phyloP scores from a whole-genome alignment of 495 filamentous ascomycete species.

The Aspergillus homomorphus region DNA sequence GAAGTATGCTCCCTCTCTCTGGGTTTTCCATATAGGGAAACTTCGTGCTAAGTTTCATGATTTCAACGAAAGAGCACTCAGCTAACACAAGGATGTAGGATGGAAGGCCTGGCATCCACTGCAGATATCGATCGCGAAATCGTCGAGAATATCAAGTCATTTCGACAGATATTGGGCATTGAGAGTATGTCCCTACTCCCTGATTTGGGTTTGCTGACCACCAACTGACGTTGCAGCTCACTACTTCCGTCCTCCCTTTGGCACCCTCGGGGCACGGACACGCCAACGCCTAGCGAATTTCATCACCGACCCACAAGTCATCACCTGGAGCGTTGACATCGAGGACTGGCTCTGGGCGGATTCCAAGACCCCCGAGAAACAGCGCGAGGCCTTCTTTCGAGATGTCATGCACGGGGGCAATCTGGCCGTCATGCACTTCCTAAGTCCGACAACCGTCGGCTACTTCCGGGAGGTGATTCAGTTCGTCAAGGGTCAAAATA shows the following conservation, averaged over 20 bases:
- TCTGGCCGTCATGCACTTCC: conserved; percentile 74
- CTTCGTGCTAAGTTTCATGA: background rate
- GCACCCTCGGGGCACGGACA: conserved; percentile 69
- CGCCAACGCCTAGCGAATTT: conserved; percentile 58
- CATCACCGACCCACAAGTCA: conserved; percentile 54
- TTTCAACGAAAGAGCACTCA: background rate
- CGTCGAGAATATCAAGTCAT: conserved; percentile 56
- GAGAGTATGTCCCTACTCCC: conserved; percentile 26
- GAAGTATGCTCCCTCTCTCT: conserved; percentile 34
- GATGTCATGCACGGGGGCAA: conserved; percentile 66
- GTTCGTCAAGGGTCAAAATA: conserved; percentile 62
- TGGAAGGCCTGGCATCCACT: conserved; percentile 60
- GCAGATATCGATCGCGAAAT: conserved; percentile 70
- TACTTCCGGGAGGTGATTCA: conserved; percentile 68
- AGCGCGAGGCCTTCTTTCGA: conserved; percentile 69
- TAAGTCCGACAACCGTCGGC: conserved; percentile 63
- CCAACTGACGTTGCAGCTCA: conserved; percentile 30
- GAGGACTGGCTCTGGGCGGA: conserved; percentile 77
- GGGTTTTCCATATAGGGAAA: background rate
- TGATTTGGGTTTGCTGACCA: background rate
- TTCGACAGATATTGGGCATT: conserved; percentile 49
- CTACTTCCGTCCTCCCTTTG: conserved; percentile 78
- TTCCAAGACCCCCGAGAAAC: conserved; percentile 63
- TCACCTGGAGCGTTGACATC: conserved; percentile 74
- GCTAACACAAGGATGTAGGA: conserved; percentile 25